A percentile compares a stretch with the other conserved stretches of the same genome.
phyloP scores from a whole-genome alignment of 2,329 filamentous ascomycete genomes.

The Aspergillus alliaceus region DNA sequence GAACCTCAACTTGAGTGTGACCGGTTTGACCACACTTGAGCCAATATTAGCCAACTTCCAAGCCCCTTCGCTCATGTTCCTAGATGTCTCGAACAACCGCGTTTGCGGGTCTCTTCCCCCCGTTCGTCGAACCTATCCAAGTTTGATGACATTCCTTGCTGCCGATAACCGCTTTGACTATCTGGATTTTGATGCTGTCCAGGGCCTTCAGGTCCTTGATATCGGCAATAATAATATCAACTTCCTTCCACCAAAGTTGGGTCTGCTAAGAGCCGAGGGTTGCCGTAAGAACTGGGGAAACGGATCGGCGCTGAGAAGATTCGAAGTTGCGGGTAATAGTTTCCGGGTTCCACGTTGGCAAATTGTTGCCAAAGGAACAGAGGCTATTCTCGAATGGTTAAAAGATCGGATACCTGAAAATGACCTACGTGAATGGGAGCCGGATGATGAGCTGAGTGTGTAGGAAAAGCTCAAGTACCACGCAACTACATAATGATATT shows the following conservation, averaged over 20 bases:
- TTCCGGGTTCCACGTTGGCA: slow-evolving; percentile 86
- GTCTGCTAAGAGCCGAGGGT: slow-evolving; percentile 66
- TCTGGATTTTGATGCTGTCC: slow-evolving; percentile 70
- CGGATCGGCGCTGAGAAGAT: slow-evolving; percentile 57
- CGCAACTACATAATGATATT: not conserved
- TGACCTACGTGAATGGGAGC: slow-evolving; percentile 41
- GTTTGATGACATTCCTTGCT: slow-evolving; percentile 68
- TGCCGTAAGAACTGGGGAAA: slow-evolving; percentile 35
- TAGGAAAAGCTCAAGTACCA: not conserved
- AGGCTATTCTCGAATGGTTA: slow-evolving; percentile 78
- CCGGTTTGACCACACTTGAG: slow-evolving; percentile 69
- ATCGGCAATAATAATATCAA: slow-evolving; percentile 82
- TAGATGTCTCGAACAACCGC: slow-evolving; percentile 84
- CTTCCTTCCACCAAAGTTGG: slow-evolving; percentile 77
- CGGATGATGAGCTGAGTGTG: slow-evolving; percentile 19
- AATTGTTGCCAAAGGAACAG: slow-evolving; percentile 82
- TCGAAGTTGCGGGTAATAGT: slow-evolving; percentile 81
- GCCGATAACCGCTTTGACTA: slow-evolving; percentile 77
- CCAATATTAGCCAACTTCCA: slow-evolving; percentile 65
- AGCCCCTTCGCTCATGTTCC: slow-evolving; percentile 72
- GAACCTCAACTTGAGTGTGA: slow-evolving; percentile 73
- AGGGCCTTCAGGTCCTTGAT: slow-evolving; percentile 74
- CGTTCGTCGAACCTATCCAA: slow-evolving; percentile 68
- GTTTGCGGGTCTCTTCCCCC: slow-evolving; percentile 65
- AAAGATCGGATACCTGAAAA: slow-evolving; percentile 68